Conservation (phyloP, 345 rosid genomes). For the Populus nigra region DNA sequence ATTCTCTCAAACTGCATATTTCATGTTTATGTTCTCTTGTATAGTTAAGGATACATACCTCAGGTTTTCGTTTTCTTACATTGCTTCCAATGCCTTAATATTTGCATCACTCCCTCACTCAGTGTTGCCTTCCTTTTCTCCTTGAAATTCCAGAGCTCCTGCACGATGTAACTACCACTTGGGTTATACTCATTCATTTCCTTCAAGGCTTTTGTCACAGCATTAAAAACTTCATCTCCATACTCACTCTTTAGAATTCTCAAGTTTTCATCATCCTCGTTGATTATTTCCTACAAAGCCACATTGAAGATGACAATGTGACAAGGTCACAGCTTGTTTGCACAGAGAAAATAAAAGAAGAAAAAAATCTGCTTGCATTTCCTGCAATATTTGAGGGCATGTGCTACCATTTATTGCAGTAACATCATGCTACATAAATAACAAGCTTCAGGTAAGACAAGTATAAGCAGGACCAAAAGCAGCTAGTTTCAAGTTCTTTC, state of each 20-base stretch:
- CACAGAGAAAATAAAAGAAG: too few species aligned
- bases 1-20: too few species aligned
- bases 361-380: neutral
- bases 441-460: neutral
- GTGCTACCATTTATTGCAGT: neutral
- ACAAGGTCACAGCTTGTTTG: neutral
- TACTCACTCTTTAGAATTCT: slow-evolving; percentile 33
- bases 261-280: slow-evolving; percentile 43
- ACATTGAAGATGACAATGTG: neutral
- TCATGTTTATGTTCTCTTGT: too few species aligned
- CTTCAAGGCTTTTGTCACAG: slow-evolving; percentile 31
- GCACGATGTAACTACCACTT: slow-evolving; percentile 42
- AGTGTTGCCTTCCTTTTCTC: slow-evolving; percentile 38
- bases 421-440: neutral
- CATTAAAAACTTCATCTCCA: slow-evolving; percentile 31
- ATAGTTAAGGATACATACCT: neutral
- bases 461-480: neutral
- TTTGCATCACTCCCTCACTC: slow-evolving; percentile 31
- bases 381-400: neutral
- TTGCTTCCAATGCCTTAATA: slow-evolving; percentile 32
- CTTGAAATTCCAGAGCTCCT: slow-evolving; percentile 41
- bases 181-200: slow-evolving; percentile 46
- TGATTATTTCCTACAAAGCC: slow-evolving; percentile 30
- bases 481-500: too few species aligned
- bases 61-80: slow-evolving; percentile 21